These are phyloP conservation scores for Verticillium isaacii DNA, from an alignment of 2,329 filamentous ascomycete species.

Conservation along the genomic window DNA sequence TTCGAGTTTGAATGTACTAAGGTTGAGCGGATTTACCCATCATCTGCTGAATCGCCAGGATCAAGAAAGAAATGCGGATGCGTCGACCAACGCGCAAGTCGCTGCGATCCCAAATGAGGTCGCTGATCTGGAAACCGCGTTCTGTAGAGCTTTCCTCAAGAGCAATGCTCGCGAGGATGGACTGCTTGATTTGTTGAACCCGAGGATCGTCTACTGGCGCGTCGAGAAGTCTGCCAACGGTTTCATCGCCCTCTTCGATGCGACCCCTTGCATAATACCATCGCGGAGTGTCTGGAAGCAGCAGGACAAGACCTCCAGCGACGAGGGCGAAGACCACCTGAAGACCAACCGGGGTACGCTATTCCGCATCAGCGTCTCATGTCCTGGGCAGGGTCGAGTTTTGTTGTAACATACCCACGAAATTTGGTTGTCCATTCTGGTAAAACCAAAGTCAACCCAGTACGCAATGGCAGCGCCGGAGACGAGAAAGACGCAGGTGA, in stretches of 20 bases:
- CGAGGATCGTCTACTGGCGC: constrained; percentile 1
- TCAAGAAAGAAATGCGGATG: constrained; percentile 4
- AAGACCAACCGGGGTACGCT: constrained; percentile 2
- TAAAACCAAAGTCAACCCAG: constrained; percentile 12
- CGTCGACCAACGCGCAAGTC: constrained; percentile 1
- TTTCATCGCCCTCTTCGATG: constrained; percentile 6
- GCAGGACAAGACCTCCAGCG: constrained; percentile 5
- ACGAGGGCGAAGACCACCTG: constrained; percentile 6
- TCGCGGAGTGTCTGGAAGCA: constrained; percentile 9
- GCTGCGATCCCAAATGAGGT: constrained; percentile 4
- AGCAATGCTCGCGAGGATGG: constrained; percentile 7
- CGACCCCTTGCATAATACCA: constrained; percentile 10
- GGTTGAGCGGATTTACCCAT: not conserved
- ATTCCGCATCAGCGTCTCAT: too few relatives aligned
- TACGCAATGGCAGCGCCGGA: constrained; percentile 10
- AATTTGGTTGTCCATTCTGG: constrained; percentile 7
- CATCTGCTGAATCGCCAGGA: constrained; percentile 4
- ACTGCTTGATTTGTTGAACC: constrained; percentile 3
- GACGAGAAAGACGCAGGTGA: constrained; percentile 9
- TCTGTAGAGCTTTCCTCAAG: constrained; percentile 5
- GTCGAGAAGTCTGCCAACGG: constrained; percentile 3
- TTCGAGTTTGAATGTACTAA: not conserved
- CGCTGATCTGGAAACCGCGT: constrained; percentile 3
- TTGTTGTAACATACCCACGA: constrained; percentile 4
- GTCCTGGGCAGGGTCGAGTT: too few relatives aligned